A percentile compares a stretch with the other conserved stretches of the same genome.
These are phyloP conservation scores for Aspergillus oerlinghausenensis DNA, from an alignment of 2,329 filamentous ascomycete species.

Conservation along the genomic window DNA sequence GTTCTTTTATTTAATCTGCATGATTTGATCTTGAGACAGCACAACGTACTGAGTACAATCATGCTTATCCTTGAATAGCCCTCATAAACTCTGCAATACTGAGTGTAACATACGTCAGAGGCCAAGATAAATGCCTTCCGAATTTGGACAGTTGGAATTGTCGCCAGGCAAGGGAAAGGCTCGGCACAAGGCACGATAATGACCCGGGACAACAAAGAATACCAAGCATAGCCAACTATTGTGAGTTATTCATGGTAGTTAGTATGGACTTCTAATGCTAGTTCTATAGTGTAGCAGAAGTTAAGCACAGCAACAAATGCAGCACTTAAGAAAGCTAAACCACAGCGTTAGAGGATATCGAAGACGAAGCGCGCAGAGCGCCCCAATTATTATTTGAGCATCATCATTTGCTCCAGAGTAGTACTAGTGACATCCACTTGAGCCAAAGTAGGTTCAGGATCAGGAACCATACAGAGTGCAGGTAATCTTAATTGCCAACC, in stretches of 20 bases:
- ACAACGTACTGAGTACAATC: background rate
- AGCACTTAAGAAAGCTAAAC: background rate
- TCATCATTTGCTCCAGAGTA: background rate
- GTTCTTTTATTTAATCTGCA: background rate
- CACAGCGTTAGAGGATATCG: background rate
- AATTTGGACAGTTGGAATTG: conserved; percentile 1
- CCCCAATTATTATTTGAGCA: background rate
- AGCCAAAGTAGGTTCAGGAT: background rate
- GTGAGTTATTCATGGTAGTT: background rate
- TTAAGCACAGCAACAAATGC: background rate
- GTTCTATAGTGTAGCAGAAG: background rate
- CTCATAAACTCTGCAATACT: background rate
- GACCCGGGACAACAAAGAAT: conserved; percentile 3
- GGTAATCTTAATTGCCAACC: background rate
- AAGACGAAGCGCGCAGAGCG: background rate
- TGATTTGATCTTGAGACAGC: background rate
- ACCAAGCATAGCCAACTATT: conserved; percentile 9
- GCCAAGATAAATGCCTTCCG: conserved; percentile 9
- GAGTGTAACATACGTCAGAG: conserved; percentile 13
- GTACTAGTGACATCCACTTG: background rate
- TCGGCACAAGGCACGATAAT: conserved; percentile 6
- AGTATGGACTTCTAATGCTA: background rate
- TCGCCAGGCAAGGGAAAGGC: conserved; percentile 4
- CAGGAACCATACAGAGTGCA: background rate
- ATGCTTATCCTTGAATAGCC: background rate